Base-by-base conservation (phyloP, 2,329 filamentous ascomycete genomes). In the Cytospora mali region DNA sequence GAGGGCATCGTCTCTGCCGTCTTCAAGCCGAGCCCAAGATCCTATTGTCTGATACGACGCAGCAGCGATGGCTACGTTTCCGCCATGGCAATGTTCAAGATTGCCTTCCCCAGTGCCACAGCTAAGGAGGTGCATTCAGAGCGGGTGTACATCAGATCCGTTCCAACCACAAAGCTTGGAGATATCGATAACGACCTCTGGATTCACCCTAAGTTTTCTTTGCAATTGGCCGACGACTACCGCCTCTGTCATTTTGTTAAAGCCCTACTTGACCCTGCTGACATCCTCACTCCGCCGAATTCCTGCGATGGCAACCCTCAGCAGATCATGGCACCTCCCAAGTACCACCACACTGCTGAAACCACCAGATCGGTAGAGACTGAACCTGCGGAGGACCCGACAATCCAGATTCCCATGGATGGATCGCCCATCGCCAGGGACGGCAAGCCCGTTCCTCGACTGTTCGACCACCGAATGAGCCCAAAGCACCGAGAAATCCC, bases 391-490 rank as follows among this genome's bases (percentile, higher is more conserved):
- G n/a, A 9, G 2, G 9, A 46, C 4, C 3, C 13, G 14, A 21
- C 14, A 5, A 10, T 29, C 13, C 11, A 29, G 4, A 29, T 7
- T 7, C 13, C 25, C 6, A 42, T 13, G 16, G 35, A 60, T 18
- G 10, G 14, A 27, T 54, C 28, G 4, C 25, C n/a, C 3, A 14
- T 28, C 4, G 29, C 21, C 21, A 6, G 18, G 9, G 21, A 25
- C 35, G 4, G 7, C 13, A 21, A 54, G 21, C 50, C 58, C 7
- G 5, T 18, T 6, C 4, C 1, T 13, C 58, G 50, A 16, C 2
- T 60, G 2, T 54, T 49, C n/a, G 50, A 54, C 28, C 50, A 27
- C 23, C 23, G 42, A 29, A 48, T 35, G 27, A 60, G 58, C 25
- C 10, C 21, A 6, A 35, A 28, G 28, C 39, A 54, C 13, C 16